Percentiles rank a stretch among this genome's conserved stretches.
phyloP scores from a whole-genome alignment of 257 asterid genomes.

The Fraxinus pennsylvanica region DNA sequence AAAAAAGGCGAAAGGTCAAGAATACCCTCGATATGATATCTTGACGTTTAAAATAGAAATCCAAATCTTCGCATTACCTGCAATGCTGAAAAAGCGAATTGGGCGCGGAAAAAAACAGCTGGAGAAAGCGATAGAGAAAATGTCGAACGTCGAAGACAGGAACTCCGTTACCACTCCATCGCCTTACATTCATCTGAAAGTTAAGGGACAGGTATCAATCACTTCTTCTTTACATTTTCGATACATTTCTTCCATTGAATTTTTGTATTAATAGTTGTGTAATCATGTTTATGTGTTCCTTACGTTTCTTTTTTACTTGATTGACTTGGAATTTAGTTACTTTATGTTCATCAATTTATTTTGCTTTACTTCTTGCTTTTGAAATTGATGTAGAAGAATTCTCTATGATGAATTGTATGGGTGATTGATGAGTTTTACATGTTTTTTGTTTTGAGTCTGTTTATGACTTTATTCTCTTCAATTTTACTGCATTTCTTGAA shows the following conservation, averaged over 20 bases:
- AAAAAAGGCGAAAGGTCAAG: too few relatives aligned
- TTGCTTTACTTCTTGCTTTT: background rate
- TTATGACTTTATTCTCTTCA: too few relatives aligned
- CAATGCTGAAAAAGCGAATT: background rate
- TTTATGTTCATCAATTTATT: background rate
- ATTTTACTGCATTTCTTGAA: too few relatives aligned
- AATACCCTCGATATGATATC: background rate
- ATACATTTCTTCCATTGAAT: background rate
- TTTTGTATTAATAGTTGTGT: background rate
- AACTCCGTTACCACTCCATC: conserved; percentile 32
- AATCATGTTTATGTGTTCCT: background rate
- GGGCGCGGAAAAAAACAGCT: background rate
- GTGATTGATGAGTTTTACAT: background rate
- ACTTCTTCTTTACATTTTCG: background rate
- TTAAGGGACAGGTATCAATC: conserved; percentile 40
- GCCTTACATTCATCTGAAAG: conserved; percentile 41
- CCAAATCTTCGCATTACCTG: background rate
- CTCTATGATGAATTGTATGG: background rate
- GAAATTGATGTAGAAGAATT: background rate
- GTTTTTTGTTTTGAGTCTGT: background rate
- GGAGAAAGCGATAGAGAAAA: background rate
- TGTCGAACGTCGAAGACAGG: conserved; percentile 12
- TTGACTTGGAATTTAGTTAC: background rate
- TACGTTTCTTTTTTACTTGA: background rate
- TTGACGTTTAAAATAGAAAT: background rate